Percentiles rank a stretch among this genome's conserved stretches.
These are phyloP conservation scores for Ananas comosus DNA, from an alignment of 176 grass and related monocot species.

Conservation along the genomic window DNA sequence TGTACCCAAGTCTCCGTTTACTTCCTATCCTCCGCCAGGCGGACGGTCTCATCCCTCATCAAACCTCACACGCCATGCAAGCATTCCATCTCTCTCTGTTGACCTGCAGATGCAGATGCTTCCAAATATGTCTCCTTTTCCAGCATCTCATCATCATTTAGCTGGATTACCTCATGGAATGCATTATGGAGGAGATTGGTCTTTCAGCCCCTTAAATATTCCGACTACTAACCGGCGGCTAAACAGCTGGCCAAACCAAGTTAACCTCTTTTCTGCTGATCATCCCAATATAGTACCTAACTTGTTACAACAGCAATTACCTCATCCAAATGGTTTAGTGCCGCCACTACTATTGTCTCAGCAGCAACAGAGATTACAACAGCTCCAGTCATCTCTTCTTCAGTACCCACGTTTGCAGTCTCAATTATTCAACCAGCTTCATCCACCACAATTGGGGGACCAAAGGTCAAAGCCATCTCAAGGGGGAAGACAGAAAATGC, in stretches of 20 bases:
- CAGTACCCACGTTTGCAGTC: constrained; percentile 42
- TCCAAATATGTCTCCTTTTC: constrained; percentile 41
- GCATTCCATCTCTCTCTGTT: constrained; percentile 70
- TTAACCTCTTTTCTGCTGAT: constrained; percentile 27
- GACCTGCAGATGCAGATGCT: constrained; percentile 45
- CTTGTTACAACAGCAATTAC: constrained; percentile 56
- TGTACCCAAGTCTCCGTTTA: constrained; percentile 50
- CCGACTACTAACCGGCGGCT: constrained; percentile 35
- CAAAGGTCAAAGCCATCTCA: constrained; percentile 58
- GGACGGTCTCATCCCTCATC: constrained; percentile 35
- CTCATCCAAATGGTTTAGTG: constrained; percentile 61
- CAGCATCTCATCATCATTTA: constrained; percentile 57
- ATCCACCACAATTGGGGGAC: constrained; percentile 45
- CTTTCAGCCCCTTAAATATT: constrained; percentile 36
- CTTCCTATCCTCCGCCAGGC: constrained; percentile 48
- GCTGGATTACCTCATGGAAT: constrained; percentile 62
- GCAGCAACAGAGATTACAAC: constrained; percentile 73
- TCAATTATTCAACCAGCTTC: constrained; percentile 37
- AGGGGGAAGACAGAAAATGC: constrained; percentile 62
- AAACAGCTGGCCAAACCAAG: constrained; percentile 48
- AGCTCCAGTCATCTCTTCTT: constrained; percentile 48
- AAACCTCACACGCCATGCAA: constrained; percentile 89
- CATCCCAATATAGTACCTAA: constrained; percentile 52
- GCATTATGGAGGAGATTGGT: constrained; percentile 48
- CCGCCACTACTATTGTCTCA: constrained; percentile 45